Evolutionary conservation across 169 alveolate genomes (phyloP).

Genomic region (Ichthyophthirius multifiliis): DNA sequence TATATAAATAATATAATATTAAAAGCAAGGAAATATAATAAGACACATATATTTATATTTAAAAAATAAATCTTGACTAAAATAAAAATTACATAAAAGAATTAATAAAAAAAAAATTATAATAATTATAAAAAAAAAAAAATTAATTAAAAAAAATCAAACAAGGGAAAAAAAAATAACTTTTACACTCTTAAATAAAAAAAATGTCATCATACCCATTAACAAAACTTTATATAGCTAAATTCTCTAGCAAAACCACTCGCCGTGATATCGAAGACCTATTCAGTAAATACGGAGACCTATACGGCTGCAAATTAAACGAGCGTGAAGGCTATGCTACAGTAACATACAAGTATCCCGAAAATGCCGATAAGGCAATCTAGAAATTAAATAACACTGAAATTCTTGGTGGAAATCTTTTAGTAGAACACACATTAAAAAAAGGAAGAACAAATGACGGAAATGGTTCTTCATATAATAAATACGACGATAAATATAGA

Average conservation of each 20-base stretch:
- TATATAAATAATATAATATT: too few species aligned
- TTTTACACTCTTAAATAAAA: too few species aligned
- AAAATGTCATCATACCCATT: neutral
- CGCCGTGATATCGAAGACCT: neutral
- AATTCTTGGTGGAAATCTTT: neutral
- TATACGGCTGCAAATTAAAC: neutral
- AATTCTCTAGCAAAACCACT: neutral
- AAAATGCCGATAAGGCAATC: neutral
- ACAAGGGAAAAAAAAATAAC: too few species aligned
- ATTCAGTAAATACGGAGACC: neutral
- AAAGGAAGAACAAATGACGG: too few species aligned
- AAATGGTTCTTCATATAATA: too few species aligned
- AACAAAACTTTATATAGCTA: neutral
- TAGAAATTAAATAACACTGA: neutral
- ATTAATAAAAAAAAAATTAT: too few species aligned
- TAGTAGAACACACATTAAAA: neutral
- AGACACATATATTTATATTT: too few species aligned
- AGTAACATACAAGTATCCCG: neutral
- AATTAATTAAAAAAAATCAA: too few species aligned
- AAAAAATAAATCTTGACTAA: too few species aligned
- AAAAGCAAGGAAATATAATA: too few species aligned
- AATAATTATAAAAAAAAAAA: too few species aligned
- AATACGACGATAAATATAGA: neutral
- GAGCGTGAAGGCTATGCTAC: conserved; percentile 9
- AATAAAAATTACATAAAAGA: too few species aligned